phyloP scores from a whole-genome alignment of 306 rosid genomes.

The Astragalus membranaceus region DNA sequence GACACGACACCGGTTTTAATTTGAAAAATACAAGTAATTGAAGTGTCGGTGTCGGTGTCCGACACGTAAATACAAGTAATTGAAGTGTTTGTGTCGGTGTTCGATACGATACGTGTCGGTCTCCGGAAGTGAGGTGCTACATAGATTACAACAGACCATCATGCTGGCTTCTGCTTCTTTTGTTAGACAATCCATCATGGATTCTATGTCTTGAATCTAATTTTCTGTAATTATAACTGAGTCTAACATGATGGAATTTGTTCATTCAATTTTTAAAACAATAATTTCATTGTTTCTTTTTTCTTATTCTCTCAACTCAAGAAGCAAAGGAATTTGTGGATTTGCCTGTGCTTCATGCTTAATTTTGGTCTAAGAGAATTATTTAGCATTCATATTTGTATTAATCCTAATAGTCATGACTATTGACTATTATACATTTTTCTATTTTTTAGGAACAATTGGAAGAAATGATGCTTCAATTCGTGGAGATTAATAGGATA shows the following conservation, averaged over 20 bases:
- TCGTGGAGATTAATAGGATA: neutral
- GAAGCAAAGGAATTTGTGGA: neutral
- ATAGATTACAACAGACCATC: neutral
- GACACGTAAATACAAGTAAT: too few relatives aligned
- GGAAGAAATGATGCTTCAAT: neutral
- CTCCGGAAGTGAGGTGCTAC: too few relatives aligned
- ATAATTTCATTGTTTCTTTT: neutral
- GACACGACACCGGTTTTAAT: too few relatives aligned
- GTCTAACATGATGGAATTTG: neutral
- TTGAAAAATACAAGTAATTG: too few relatives aligned
- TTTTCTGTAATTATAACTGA: neutral
- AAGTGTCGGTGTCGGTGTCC: too few relatives aligned
- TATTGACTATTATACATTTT: neutral
- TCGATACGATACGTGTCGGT: too few relatives aligned
- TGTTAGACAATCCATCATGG: neutral
- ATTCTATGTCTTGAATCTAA: neutral
- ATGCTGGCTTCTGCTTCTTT: neutral
- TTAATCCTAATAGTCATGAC: too few relatives aligned
- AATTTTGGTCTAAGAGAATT: neutral
- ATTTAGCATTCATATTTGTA: neutral
- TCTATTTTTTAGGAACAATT: neutral
- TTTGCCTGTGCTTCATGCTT: slow-evolving; percentile 3
- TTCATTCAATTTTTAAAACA: neutral
- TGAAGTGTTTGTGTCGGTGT: too few relatives aligned
- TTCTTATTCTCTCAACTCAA: neutral